Evolutionary conservation across 345 rosid genomes (phyloP).

Genomic region (Abelmoschus esculentus): DNA sequence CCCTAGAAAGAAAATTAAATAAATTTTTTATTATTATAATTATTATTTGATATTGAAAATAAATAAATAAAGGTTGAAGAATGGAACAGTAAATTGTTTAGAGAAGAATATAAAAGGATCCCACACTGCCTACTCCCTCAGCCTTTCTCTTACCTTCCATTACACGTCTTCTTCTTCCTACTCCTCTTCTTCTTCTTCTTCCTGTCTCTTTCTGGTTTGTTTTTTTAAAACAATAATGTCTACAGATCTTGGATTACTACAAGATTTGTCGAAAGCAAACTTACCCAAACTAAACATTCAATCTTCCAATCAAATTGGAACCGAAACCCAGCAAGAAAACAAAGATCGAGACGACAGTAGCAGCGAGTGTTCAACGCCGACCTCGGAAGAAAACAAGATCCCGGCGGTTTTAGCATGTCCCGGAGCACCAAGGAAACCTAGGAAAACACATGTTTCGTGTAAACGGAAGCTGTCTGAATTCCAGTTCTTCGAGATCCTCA

Average conservation of each 20-base stretch:
- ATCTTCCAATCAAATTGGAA: background rate
- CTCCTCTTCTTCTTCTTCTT: background rate
- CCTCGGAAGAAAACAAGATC: slow-evolving; percentile 20
- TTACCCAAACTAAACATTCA: slow-evolving; percentile 9
- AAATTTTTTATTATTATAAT: too few species aligned
- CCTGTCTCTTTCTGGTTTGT: background rate
- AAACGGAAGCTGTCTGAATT: slow-evolving; percentile 15
- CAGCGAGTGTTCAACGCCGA: slow-evolving; percentile 22
- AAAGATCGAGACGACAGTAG: background rate
- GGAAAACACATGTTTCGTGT: slow-evolving; percentile 10
- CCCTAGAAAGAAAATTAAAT: too few species aligned
- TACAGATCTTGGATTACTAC: slow-evolving; percentile 13
- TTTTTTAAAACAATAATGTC: background rate
- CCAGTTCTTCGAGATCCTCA: slow-evolving; percentile 24
- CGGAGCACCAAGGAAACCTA: slow-evolving; percentile 21
- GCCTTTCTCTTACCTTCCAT: slow-evolving; percentile 9
- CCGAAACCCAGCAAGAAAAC: background rate
- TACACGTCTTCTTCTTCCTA: slow-evolving; percentile 1
- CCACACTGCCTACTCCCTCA: background rate
- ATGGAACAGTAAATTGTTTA: background rate
- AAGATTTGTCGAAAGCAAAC: background rate
- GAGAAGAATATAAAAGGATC: background rate
- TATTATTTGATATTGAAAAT: too few species aligned
- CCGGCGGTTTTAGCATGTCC: slow-evolving; percentile 21
- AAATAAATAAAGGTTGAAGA: too few species aligned